Conservation (phyloP, 2,329 filamentous ascomycete genomes). For the Sporothrix variecibatus region DNA sequence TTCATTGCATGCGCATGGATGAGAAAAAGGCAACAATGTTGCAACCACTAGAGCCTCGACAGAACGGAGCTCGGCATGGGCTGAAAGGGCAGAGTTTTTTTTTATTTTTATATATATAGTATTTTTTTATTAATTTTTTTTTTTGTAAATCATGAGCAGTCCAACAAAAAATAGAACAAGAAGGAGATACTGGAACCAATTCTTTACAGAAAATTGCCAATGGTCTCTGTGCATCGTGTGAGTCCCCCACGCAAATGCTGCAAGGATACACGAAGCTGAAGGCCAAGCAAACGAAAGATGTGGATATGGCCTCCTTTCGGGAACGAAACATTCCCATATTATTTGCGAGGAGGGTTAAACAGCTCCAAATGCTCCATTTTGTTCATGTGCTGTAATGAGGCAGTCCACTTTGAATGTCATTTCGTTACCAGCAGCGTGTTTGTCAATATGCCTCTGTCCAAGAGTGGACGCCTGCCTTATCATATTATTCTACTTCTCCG, state of each 20-base stretch:
- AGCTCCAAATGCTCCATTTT: background rate
- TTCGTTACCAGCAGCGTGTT: background rate
- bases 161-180: background rate
- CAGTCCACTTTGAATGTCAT: background rate
- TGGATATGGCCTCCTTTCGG: background rate
- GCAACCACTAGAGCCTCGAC: background rate
- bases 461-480: background rate
- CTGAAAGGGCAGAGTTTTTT: background rate
- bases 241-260: background rate
- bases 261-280: background rate
- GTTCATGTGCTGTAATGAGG: background rate
- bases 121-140: too few species aligned
- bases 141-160: too few species aligned
- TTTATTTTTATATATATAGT: too few species aligned
- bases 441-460: background rate
- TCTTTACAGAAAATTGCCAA: too few species aligned
- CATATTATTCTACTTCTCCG: background rate
- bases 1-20: background rate
- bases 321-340: background rate
- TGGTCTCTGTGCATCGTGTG: background rate
- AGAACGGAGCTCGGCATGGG: background rate
- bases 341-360: background rate
- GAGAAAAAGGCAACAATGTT: background rate
- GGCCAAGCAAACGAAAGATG: background rate
- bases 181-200: background rate